phyloP scores from a whole-genome alignment of 306 rosid genomes.

The Inga oerstediana region DNA sequence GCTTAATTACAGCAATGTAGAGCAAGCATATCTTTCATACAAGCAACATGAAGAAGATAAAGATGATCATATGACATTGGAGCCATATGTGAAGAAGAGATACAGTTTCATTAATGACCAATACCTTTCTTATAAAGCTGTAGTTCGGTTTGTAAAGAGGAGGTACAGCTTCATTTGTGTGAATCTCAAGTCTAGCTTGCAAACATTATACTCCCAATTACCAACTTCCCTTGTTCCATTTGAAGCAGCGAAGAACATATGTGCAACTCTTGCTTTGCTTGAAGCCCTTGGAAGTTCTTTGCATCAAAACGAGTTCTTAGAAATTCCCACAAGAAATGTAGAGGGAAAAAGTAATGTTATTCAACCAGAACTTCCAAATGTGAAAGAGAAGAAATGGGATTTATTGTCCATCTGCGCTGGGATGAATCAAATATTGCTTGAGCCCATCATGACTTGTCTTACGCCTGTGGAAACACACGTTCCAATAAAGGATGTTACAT shows the following conservation, averaged over 20 bases:
- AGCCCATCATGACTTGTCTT: neutral
- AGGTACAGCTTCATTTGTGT: slow-evolving; percentile 14
- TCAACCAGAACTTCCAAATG: neutral
- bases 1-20: neutral
- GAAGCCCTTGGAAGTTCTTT: slow-evolving; percentile 26
- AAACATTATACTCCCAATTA: slow-evolving; percentile 45
- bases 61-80: slow-evolving; percentile 27
- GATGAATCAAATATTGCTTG: neutral
- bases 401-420: neutral
- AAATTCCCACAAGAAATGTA: neutral
- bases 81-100: slow-evolving; percentile 33
- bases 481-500: neutral
- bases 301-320: neutral
- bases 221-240: slow-evolving; percentile 51
- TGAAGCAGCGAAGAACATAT: slow-evolving; percentile 21
- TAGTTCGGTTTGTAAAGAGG: slow-evolving; percentile 40
- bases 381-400: neutral
- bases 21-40: slow-evolving; percentile 5
- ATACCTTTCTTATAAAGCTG: slow-evolving; percentile 20
- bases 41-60: neutral
- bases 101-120: neutral
- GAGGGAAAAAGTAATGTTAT: neutral
- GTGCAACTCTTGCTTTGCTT: slow-evolving; percentile 28
- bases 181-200: slow-evolving; percentile 22
- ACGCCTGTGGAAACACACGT: neutral